A percentile compares a stretch with the other conserved stretches of the same genome.
Evolutionary conservation across 2,329 filamentous ascomycete species (phyloP).

Genomic region (Colletotrichum higginsianum): DNA sequence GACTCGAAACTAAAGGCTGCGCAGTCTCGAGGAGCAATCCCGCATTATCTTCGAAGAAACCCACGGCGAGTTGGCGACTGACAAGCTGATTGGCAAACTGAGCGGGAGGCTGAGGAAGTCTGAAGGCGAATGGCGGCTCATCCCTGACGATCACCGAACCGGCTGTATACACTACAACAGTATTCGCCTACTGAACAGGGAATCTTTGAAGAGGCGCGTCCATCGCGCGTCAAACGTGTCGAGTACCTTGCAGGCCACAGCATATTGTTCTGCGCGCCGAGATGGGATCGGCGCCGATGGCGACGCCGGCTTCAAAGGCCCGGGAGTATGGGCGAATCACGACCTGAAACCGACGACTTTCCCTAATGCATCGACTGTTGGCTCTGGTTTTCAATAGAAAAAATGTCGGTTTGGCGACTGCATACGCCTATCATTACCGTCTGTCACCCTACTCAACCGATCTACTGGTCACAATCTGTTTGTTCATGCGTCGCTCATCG

Average conservation of each 20-base stretch:
- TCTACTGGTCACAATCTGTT: neutral
- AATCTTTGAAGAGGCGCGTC: neutral
- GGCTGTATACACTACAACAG: neutral
- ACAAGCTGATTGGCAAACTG: neutral
- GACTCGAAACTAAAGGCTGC: no score
- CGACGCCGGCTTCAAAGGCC: conserved; percentile 1
- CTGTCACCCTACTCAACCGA: neutral
- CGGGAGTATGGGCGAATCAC: conserved; percentile 6
- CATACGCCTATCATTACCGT: neutral
- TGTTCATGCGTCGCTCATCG: neutral
- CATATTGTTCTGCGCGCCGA: neutral
- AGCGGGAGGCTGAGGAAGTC: conserved; percentile 18
- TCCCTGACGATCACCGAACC: conserved; percentile 32
- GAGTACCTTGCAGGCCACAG: neutral
- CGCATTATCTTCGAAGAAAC: neutral
- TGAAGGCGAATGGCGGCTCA: conserved; percentile 1
- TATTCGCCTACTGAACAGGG: neutral
- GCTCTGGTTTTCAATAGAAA: no score
- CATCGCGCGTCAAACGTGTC: neutral
- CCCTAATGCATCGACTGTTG: neutral
- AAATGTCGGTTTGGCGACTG: no score
- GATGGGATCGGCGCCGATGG: conserved; percentile 10
- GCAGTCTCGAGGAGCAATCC: neutral
- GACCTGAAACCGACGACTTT: conserved; percentile 16
- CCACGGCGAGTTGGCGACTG: neutral